Conservation (phyloP, 2,329 filamentous ascomycete species). For the Claviceps maximensis region DNA sequence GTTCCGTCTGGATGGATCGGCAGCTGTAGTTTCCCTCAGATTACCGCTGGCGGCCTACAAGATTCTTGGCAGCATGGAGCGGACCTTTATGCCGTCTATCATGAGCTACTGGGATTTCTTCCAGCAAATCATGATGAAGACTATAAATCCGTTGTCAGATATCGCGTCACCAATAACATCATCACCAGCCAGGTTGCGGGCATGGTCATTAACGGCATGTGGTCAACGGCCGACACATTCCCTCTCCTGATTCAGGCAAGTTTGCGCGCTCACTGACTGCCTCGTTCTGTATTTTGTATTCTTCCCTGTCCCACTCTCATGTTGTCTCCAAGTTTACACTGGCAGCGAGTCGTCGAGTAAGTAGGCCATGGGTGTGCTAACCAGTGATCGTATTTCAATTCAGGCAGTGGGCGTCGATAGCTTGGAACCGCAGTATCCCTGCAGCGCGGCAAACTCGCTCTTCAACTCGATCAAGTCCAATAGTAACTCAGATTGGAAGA, state of each 20-base stretch:
- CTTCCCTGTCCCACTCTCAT: neutral
- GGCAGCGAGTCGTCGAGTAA: no score
- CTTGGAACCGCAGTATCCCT: conserved; percentile 61
- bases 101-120: conserved; percentile 53
- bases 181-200: conserved; percentile 73
- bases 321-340: neutral
- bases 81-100: conserved; percentile 69
- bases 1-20: conserved; percentile 53
- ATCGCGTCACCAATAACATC: conserved; percentile 67
- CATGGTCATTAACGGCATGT: conserved; percentile 63
- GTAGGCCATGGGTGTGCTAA: neutral
- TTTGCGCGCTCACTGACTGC: neutral
- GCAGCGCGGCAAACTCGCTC: conserved; percentile 33
- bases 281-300: neutral
- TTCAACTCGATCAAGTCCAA: conserved; percentile 31
- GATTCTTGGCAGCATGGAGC: conserved; percentile 64
- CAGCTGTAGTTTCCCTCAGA: conserved; percentile 70
- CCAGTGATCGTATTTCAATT: neutral
- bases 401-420: conserved; percentile 48
- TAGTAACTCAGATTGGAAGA: conserved; percentile 41
- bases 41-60: conserved; percentile 56
- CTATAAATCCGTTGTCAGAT: conserved; percentile 36
- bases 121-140: conserved; percentile 33
- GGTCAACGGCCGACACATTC: conserved; percentile 26
- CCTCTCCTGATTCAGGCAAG: conserved; percentile 34